Conservation (phyloP, 2,329 filamentous ascomycete genomes). For the Cladosporium phlei region DNA sequence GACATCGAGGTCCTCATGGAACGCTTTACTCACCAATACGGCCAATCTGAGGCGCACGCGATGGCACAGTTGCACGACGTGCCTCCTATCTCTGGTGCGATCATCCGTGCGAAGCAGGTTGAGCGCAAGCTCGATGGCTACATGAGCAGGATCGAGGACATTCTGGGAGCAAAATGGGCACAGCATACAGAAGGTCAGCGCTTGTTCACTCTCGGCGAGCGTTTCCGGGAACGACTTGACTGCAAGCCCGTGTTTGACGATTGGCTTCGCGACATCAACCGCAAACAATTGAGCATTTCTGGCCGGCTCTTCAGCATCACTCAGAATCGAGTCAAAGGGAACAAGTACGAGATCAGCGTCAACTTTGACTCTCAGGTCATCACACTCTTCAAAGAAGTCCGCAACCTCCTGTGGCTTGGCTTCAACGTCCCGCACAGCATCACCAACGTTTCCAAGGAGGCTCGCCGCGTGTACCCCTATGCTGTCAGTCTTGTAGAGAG, state of each 20-base stretch:
- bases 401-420: slow-evolving; percentile 91
- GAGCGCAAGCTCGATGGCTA: slow-evolving; percentile 92
- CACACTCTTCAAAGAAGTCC: slow-evolving; percentile 95
- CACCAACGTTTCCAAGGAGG: slow-evolving; percentile 94
- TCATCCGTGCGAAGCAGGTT: slow-evolving; percentile 96
- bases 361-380: slow-evolving; percentile 98
- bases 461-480: slow-evolving; percentile 97
- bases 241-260: slow-evolving; percentile 91
- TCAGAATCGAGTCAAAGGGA: slow-evolving; percentile 84
- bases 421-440: slow-evolving; percentile 92
- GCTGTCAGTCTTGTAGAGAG: slow-evolving; percentile 98
- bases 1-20: slow-evolving; percentile 92
- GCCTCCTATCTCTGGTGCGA: slow-evolving; percentile 90
- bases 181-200: slow-evolving; percentile 93
- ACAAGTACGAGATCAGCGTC: slow-evolving; percentile 79
- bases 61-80: slow-evolving; percentile 97
- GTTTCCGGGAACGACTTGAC: slow-evolving; percentile 95
- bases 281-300: slow-evolving; percentile 84
- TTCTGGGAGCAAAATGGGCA: slow-evolving; percentile 90
- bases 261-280: slow-evolving; percentile 86
- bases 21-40: slow-evolving; percentile 98
- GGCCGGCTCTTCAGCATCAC: slow-evolving; percentile 87
- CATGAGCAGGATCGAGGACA: slow-evolving; percentile 98
- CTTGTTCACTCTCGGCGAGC: slow-evolving; percentile 80
- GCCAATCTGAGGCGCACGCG: slow-evolving; percentile 92